These are phyloP conservation scores for Paramecium bursaria DNA, from an alignment of 73 alveolate genomes.

Conservation along the genomic window DNA sequence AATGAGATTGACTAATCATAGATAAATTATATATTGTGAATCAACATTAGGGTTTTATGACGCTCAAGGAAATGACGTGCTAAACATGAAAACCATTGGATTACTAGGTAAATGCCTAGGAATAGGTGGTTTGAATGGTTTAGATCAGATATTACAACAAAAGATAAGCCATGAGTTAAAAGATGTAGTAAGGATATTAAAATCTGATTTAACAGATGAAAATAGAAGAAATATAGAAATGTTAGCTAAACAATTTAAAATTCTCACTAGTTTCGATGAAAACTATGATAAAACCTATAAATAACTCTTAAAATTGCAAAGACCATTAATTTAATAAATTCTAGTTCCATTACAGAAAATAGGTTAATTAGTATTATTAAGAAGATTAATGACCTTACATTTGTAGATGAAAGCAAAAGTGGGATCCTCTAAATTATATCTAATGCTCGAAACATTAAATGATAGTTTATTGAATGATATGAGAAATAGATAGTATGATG, in stretches of 20 bases:
- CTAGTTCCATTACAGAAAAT: conserved; percentile 27
- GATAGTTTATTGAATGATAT: conserved; percentile 59
- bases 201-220: conserved; percentile 45
- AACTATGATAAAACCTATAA: conserved; percentile 31
- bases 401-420: conserved; percentile 63
- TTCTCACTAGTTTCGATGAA: conserved; percentile 48
- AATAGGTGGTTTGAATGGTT: conserved; percentile 69
- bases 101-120: conserved; percentile 55
- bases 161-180: neutral
- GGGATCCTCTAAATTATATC: conserved; percentile 60
- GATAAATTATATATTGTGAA: conserved; percentile 58
- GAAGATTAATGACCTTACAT: conserved; percentile 56
- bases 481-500: conserved; percentile 48
- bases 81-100: conserved; percentile 68
- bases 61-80: conserved; percentile 54
- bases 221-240: conserved; percentile 22
- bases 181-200: conserved; percentile 37
- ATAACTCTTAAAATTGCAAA: neutral
- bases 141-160: conserved; percentile 14
- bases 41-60: conserved; percentile 63
- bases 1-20: conserved; percentile 55
- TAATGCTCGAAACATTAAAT: conserved; percentile 60
- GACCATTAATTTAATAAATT: conserved; percentile 5
- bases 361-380: conserved; percentile 51
- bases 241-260: conserved; percentile 1